Percentiles rank a stretch among this genome's conserved stretches.
These are phyloP conservation scores for Taphrina communis DNA, from an alignment of 1,139 yeast species.

Conservation along the genomic window DNA sequence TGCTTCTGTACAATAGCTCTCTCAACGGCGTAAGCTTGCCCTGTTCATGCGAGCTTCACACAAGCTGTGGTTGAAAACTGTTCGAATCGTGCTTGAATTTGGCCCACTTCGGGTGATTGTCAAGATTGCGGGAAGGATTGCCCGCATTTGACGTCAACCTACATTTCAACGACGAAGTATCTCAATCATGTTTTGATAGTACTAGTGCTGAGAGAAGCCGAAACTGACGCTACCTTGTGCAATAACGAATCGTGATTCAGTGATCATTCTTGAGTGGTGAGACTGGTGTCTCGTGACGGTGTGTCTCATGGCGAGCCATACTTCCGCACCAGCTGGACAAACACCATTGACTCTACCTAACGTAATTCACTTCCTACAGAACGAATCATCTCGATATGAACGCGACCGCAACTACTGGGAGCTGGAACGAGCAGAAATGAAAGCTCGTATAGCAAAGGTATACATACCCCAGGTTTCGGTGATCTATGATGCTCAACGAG, in stretches of 20 bases:
- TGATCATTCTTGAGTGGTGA: background rate
- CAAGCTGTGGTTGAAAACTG: too few species aligned
- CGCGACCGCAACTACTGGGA: constrained; percentile 65
- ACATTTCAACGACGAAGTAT: background rate
- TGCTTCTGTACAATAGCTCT: background rate
- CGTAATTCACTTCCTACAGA: constrained; percentile 64
- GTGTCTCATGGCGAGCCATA: constrained; percentile 13
- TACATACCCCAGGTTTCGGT: too few species aligned
- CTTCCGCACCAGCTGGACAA: background rate
- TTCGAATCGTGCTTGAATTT: background rate
- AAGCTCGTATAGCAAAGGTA: constrained; percentile 46
- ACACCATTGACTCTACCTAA: constrained; percentile 49
- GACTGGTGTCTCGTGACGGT: constrained; percentile 3
- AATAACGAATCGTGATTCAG: too few species aligned
- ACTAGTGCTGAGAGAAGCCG: too few species aligned
- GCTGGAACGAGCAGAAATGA: constrained; percentile 61
- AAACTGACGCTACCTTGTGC: too few species aligned
- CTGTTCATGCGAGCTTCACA: too few species aligned
- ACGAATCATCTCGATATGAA: constrained; percentile 64
- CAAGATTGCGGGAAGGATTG: constrained; percentile 1
- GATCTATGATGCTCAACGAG: too few species aligned
- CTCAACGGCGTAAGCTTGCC: background rate
- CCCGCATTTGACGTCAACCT: constrained; percentile 11
- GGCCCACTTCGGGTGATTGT: background rate
- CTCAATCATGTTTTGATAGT: background rate